Conservation (phyloP, 306 rosid genomes). For the Quercus variabilis region DNA sequence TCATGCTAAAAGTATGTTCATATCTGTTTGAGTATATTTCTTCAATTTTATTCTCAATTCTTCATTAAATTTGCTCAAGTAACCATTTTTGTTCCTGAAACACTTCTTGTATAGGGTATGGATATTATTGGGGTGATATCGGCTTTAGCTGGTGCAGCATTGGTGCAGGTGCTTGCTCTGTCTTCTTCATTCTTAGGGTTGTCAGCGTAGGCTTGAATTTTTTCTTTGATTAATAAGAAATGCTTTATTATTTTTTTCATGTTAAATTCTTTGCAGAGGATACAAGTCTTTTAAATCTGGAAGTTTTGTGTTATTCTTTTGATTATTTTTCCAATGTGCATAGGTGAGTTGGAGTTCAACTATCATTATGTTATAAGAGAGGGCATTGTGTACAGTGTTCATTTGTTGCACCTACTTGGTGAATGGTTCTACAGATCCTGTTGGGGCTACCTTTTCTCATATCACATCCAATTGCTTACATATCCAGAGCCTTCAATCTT, state of each 20-base stretch:
- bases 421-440: conserved; percentile 65
- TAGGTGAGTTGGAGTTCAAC: conserved; percentile 65
- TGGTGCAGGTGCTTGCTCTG: conserved; percentile 70
- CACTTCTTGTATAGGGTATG: conserved; percentile 57
- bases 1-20: conserved; percentile 74
- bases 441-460: conserved; percentile 83
- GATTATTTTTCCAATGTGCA: conserved; percentile 25
- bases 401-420: conserved; percentile 34
- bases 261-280: conserved; percentile 18
- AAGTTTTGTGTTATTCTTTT: conserved; percentile 24
- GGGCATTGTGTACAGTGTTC: conserved; percentile 37
- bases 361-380: conserved; percentile 25
- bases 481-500: conserved; percentile 90
- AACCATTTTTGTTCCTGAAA: conserved; percentile 10
- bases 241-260: conserved; percentile 17
- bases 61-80: conserved; percentile 20
- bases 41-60: not conserved
- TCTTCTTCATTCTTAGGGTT: not conserved
- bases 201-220: not conserved
- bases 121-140: conserved; percentile 59
- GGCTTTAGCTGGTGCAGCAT: conserved; percentile 84
- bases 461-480: conserved; percentile 72
- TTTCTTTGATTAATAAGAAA: not conserved
- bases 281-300: conserved; percentile 20
- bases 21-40: conserved; percentile 1